Percentiles rank a stretch among this genome's conserved stretches.
Evolutionary conservation across 805 yeast species (phyloP).

Genomic region (Yarrowia osloensis): DNA sequence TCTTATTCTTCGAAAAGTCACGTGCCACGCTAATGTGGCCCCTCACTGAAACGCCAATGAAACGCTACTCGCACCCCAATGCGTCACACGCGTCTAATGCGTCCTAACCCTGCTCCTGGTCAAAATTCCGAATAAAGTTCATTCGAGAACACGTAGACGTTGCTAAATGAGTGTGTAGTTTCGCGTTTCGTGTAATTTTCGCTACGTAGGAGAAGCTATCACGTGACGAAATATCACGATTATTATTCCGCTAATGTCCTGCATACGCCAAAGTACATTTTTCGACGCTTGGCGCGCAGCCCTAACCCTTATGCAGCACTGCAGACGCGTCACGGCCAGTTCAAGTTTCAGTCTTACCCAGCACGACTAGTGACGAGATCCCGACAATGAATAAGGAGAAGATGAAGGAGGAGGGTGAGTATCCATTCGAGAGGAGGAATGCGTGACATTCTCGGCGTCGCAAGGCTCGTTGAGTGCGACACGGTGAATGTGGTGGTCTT

Average conservation of each 20-base stretch:
- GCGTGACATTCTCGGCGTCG: background rate
- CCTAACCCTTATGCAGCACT: background rate
- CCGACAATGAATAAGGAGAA: conserved; percentile 1
- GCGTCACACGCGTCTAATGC: background rate
- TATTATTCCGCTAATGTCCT: background rate
- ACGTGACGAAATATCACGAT: background rate
- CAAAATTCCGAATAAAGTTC: background rate
- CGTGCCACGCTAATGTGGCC: too few relatives aligned
- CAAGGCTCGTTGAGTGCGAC: background rate
- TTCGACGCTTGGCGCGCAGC: background rate
- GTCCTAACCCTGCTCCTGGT: background rate
- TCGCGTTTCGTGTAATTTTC: background rate
- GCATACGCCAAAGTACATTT: background rate
- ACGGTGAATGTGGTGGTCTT: too few relatives aligned
- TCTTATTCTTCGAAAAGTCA: too few relatives aligned
- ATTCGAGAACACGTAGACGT: background rate
- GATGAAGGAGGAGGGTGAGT: conserved; percentile 25
- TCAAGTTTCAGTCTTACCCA: background rate
- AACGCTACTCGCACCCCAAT: too few relatives aligned
- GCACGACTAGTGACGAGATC: background rate
- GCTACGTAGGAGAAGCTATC: background rate
- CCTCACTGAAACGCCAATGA: too few relatives aligned
- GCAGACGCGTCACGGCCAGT: conserved; percentile 1
- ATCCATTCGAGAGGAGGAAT: background rate
- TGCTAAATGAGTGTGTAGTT: background rate